Percentiles rank a stretch among this genome's conserved stretches.
Evolutionary conservation across 352 stramenopile species (phyloP).

Genomic region (Globisporangium parvum): DNA sequence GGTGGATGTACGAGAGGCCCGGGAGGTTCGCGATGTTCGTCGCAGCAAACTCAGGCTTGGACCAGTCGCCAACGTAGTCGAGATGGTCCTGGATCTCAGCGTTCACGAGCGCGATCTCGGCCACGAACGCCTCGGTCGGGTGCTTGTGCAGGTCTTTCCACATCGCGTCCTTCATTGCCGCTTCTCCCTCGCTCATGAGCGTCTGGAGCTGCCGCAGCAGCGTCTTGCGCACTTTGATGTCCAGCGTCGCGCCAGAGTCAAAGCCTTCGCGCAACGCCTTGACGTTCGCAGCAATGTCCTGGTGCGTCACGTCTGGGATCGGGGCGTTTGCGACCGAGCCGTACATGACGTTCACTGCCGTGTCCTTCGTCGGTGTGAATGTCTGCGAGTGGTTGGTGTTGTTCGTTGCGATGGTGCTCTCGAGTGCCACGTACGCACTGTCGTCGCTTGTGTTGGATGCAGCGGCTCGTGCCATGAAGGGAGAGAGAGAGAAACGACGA

Average conservation of each 20-base stretch:
- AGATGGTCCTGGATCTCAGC: conserved; percentile 70
- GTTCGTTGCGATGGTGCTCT: background rate
- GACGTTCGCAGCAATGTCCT: conserved; percentile 52
- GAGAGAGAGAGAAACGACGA: no score
- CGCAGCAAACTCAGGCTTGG: conserved; percentile 34
- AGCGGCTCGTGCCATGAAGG: no score
- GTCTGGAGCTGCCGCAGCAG: conserved; percentile 44
- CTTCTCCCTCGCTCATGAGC: conserved; percentile 46
- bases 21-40: conserved; percentile 61
- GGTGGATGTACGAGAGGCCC: conserved; percentile 48
- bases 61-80: conserved; percentile 70
- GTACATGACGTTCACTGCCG: conserved; percentile 5
- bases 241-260: conserved; percentile 34
- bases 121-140: conserved; percentile 50
- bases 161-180: conserved; percentile 38
- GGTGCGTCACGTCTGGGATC: conserved; percentile 40
- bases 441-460: no score
- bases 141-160: conserved; percentile 72
- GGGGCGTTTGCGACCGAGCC: background rate
- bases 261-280: conserved; percentile 42
- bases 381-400: background rate
- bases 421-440: background rate
- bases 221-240: conserved; percentile 29
- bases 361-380: background rate
- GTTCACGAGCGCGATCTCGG: conserved; percentile 45